Evolutionary conservation across 2,329 filamentous ascomycete genomes (phyloP).

Genomic region (Trichophyton benhamiae): DNA sequence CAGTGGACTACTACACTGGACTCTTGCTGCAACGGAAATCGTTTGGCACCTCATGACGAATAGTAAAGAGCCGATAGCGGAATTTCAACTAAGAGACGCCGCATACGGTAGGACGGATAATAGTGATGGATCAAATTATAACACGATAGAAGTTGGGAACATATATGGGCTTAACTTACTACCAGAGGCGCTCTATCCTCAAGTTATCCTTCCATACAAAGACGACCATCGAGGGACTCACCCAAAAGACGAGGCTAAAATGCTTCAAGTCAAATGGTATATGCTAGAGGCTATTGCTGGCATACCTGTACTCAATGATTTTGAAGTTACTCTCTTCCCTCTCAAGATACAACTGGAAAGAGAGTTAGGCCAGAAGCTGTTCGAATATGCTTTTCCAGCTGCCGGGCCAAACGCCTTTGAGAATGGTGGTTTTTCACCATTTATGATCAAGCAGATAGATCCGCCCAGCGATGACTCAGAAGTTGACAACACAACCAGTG

Average conservation of each 20-base stretch:
- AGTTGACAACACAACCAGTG: constrained; percentile 33
- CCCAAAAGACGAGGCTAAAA: constrained; percentile 55
- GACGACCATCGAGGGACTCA: constrained; percentile 48
- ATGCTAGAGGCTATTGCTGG: constrained; percentile 97
- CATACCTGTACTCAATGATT: constrained; percentile 93
- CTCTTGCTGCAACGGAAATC: constrained; percentile 85
- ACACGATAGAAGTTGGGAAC: constrained; percentile 75
- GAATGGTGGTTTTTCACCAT: constrained; percentile 38
- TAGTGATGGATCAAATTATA: constrained; percentile 90
- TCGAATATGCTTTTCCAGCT: constrained; percentile 95
- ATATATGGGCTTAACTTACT: constrained; percentile 83
- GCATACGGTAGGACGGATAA: constrained; percentile 94
- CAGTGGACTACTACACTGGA: constrained; percentile 76
- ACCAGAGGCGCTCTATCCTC: constrained; percentile 80
- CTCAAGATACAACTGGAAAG: constrained; percentile 88
- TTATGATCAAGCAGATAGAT: constrained; percentile 43
- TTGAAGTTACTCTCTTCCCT: constrained; percentile 86
- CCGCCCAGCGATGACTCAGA: constrained; percentile 33
- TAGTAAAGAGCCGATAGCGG: constrained; percentile 73
- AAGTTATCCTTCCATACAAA: constrained; percentile 85
- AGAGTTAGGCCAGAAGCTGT: constrained; percentile 81
- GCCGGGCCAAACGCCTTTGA: constrained; percentile 47
- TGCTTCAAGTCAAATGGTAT: constrained; percentile 92
- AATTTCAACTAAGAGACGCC: constrained; percentile 82
- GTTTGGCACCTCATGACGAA: constrained; percentile 94